Conservation (phyloP, 108 stramenopile species). For the Parietichytrium sp. region DNA sequence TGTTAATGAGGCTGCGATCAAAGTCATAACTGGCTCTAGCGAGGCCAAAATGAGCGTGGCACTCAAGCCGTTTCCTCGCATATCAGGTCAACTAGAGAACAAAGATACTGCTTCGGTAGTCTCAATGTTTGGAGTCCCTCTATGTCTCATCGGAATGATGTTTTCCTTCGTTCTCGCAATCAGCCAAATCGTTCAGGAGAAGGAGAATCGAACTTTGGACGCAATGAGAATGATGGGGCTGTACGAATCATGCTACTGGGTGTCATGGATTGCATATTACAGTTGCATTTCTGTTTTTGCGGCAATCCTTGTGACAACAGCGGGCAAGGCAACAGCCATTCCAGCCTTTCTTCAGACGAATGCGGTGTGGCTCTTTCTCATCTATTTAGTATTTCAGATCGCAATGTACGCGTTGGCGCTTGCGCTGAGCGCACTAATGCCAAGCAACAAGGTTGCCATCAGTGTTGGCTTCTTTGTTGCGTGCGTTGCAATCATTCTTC, state of each 20-base stretch:
- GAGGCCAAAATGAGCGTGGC: too few relatives aligned
- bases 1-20: too few relatives aligned
- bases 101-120: too few relatives aligned
- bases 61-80: too few relatives aligned
- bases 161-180: background rate
- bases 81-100: too few relatives aligned
- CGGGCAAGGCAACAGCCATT: conserved; percentile 7
- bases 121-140: background rate
- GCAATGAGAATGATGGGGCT: conserved; percentile 36
- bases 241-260: background rate
- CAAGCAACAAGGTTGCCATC: too few relatives aligned
- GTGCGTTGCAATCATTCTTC: too few relatives aligned
- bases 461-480: too few relatives aligned
- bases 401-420: too few relatives aligned
- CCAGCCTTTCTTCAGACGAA: conserved; percentile 12
- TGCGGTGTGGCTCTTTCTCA: background rate
- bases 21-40: too few relatives aligned
- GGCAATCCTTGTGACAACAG: background rate
- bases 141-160: background rate
- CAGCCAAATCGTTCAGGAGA: background rate
- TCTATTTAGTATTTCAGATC: too few relatives aligned
- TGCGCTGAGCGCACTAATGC: too few relatives aligned
- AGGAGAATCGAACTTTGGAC: background rate
- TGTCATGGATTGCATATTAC: background rate
- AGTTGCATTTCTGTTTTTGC: background rate